Conservation (phyloP, 1,139 yeast genomes). For the Magnusiomyces starmeri region DNA sequence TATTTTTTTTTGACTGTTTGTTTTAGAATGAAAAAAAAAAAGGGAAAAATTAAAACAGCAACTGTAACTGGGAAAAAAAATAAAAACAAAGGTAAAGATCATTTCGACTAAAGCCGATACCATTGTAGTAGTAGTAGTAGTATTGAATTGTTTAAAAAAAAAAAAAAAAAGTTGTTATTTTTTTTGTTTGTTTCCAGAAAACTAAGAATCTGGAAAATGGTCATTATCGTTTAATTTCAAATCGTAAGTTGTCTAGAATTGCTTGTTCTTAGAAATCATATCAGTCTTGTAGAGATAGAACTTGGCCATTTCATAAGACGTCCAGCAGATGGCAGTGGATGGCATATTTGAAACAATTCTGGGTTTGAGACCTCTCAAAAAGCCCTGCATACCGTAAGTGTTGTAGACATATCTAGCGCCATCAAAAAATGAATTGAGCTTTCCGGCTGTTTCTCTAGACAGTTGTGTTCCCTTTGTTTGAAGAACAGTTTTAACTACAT, state of each 20-base stretch:
- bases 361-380: constrained; percentile 81
- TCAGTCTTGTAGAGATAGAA: constrained; percentile 39
- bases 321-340: constrained; percentile 96
- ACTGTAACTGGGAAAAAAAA: not conserved
- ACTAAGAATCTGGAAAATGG: too few relatives aligned
- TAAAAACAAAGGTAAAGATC: too few relatives aligned
- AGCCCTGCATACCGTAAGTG: constrained; percentile 63
- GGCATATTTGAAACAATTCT: constrained; percentile 92
- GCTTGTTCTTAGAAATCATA: too few relatives aligned
- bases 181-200: too few relatives aligned
- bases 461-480: constrained; percentile 50
- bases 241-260: too few relatives aligned
- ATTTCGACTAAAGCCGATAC: too few relatives aligned
- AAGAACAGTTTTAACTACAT: constrained; percentile 84
- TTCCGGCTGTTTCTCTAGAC: constrained; percentile 42
- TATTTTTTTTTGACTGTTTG: not conserved
- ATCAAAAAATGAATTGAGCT: constrained; percentile 59
- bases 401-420: constrained; percentile 66
- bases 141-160: too few relatives aligned
- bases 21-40: too few relatives aligned
- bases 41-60: not conserved
- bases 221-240: too few relatives aligned
- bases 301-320: constrained; percentile 97
- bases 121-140: too few relatives aligned
- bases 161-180: too few relatives aligned